Evolutionary conservation across 2,329 filamentous ascomycete species (phyloP), one percentile per base, ranked within the genome.

Genomic region (Lasiodiplodia sp.): DNA sequence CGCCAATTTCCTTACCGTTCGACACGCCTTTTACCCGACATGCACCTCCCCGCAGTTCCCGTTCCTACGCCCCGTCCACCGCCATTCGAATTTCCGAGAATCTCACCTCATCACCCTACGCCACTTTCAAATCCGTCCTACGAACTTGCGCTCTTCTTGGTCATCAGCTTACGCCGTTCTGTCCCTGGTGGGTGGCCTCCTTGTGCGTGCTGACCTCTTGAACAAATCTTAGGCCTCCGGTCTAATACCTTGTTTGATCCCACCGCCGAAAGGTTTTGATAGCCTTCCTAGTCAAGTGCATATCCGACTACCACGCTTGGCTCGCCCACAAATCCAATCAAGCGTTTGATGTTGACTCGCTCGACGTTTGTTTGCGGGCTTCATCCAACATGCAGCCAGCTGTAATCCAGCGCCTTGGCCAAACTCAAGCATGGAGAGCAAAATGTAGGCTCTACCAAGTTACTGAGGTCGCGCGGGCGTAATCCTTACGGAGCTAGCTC

Each of bases 11-110:
- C n/a, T 34, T 64, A 52, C 28, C 44, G 21, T 38, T 18, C 60
- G 60, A 64, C 44, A 37, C 44, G 47, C 47, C 21, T 28, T 49
- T 10, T 23, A 18, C 47, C 47, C 60, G 60, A 64, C 28, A 64
- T 52, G 18, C 60, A 64, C 60, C 47, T 38, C 52, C 60, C 60
- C 47, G 60, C 34, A 64, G 40, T 12, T 31, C 58, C 58, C 47
- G 60, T 52, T 14, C 40, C 47, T 31, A 52, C 60, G 47, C 60
- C 44, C 47, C 16, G 47, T 52, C 25, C 47, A 49, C 60, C 44
- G 31, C 60, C 28, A 37, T 16, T 14, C 40, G 58, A 51, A n/a
- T 31, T 7, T 12, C 21, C 60, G 60, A 64, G 21, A n/a, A 38
- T n/a, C 47, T 23, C 7, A 38, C 28, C 14, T 28, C 31, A 64